Base-by-base conservation (phyloP, 371 early-diverging fungal species). In the Mucor irregularis region DNA sequence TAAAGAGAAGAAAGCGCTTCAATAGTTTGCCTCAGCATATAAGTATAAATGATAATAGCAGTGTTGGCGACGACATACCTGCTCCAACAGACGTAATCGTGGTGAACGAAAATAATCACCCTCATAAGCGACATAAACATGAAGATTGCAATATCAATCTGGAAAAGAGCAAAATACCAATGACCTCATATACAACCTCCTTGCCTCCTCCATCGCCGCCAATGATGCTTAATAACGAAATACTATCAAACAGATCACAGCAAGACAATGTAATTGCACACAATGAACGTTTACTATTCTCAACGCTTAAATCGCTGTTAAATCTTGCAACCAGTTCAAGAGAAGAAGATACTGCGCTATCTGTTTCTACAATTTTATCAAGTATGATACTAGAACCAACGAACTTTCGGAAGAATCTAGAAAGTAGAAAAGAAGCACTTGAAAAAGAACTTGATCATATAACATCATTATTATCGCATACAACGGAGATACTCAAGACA, bases 1-100 rank as follows among this genome's bases (percentile, higher is more conserved):
- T 93, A 62, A 92, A 92, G 69, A 76, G 91, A 21, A 84, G 94
- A 14, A 90, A 92, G 37, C 78, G 94, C 25, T 83, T 63, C 38
- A 61, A 61, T 14, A 61, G 61, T 44, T 25, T 61, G 43, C 48
- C 54, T 28, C 55, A 54, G 10, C 49, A 54, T 33, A 10, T 49
- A 2, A 42, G 29, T 10, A 29, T 35, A 33, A 35, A 44, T 16
- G 34, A 49, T 2, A 21, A 4, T 22, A 42, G 24, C 24, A 42
- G 21, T 40, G 3, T 10, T 40, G n/a, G n/a, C n/a, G n/a, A n/a
- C n/a, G n/a, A n/a, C n/a, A 19, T n/a, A n/a, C 43, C 53, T 46
- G 25, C 59, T 35, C 21, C 34, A 52, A 45, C 54, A 30, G 48
- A 11, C 19, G 34, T 35, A 11, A 43, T 17, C 43, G 29, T 22